These are phyloP conservation scores for Hymenoscyphus occultus DNA, from an alignment of 2,329 filamentous ascomycete species.

Conservation along the genomic window DNA sequence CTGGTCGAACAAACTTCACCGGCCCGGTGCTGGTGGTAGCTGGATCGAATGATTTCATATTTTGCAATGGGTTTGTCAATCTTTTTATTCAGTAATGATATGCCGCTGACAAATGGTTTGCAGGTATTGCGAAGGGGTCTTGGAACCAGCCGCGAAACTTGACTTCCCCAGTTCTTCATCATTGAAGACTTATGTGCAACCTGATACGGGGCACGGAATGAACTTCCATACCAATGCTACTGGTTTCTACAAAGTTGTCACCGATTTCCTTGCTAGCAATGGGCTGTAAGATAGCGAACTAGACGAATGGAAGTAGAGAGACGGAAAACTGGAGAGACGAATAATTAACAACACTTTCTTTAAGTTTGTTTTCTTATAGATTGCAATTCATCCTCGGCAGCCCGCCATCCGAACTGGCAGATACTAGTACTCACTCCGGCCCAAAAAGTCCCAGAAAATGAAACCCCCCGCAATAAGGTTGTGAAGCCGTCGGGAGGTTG, in stretches of 20 bases:
- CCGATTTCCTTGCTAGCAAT: conserved; percentile 15
- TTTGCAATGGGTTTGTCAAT: conserved; percentile 17
- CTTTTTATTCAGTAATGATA: no score
- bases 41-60: conserved; percentile 28
- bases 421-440: no score
- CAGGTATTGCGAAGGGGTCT: conserved; percentile 19
- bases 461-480: no score
- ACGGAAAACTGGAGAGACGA: not conserved
- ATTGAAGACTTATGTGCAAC: conserved; percentile 23
- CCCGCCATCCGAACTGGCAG: no score
- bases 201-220: conserved; percentile 31
- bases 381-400: no score
- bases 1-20: conserved; percentile 5
- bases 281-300: not conserved
- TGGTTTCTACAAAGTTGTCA: conserved; percentile 16
- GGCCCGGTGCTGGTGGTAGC: conserved; percentile 21
- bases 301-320: not conserved
- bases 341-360: no score
- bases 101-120: not conserved
- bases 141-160: conserved; percentile 24
- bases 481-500: no score
- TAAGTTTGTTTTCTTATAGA: no score
- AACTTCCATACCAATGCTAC: conserved; percentile 21
- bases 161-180: conserved; percentile 15
- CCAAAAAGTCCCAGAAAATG: no score